Percentiles rank a stretch among this genome's conserved stretches.
Evolutionary conservation across 2,329 filamentous ascomycete genomes (phyloP).

Genomic region (Penicillium sclerotigenum): DNA sequence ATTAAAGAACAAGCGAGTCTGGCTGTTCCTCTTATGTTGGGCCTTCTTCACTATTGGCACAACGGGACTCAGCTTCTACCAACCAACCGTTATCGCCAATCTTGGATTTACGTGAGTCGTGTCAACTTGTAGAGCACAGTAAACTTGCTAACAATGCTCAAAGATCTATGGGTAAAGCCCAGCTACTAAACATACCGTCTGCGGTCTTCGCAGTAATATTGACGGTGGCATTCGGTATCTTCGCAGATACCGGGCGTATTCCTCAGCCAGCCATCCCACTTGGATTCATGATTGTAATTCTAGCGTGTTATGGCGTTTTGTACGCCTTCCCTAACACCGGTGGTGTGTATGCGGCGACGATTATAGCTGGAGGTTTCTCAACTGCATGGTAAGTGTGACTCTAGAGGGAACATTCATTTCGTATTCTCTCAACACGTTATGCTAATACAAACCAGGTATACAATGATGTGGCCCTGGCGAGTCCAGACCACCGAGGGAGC

Average conservation of each 20-base stretch:
- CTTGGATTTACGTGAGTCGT: not conserved
- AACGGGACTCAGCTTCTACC: not conserved
- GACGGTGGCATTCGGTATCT: not conserved
- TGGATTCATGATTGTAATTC: not conserved
- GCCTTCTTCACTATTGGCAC: not conserved
- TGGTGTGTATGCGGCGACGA: not conserved
- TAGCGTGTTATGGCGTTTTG: not conserved
- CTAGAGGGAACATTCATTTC: fast-evolving
- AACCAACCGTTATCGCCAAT: not conserved
- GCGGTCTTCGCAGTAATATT: not conserved
- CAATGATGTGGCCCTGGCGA: not conserved
- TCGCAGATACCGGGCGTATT: not conserved
- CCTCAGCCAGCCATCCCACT: not conserved
- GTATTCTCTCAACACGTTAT: not conserved
- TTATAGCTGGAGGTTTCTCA: not conserved
- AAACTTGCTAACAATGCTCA: not conserved
- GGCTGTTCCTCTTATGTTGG: not conserved
- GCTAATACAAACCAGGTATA: not conserved
- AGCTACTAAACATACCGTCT: not conserved
- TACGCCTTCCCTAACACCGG: not conserved
- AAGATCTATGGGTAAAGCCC: not conserved
- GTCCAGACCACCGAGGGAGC: not conserved
- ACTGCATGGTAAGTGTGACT: not conserved
- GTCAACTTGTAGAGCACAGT: too few relatives aligned
- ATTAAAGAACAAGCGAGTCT: not conserved